These are phyloP conservation scores for Pyrenophora seminiperda DNA, from an alignment of 2,329 filamentous ascomycete species.

Conservation along the genomic window DNA sequence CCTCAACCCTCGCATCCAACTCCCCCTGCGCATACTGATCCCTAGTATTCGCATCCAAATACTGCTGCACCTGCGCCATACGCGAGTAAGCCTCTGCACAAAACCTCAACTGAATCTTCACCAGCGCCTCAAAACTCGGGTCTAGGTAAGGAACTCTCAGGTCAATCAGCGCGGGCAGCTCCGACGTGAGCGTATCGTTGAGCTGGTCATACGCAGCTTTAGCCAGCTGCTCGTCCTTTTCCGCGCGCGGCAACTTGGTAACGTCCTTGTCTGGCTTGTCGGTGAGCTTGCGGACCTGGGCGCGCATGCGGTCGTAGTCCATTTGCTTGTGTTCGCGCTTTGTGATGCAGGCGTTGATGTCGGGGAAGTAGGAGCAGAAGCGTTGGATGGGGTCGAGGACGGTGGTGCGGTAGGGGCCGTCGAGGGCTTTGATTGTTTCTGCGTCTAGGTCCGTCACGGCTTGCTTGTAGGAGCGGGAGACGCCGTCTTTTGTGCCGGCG, in stretches of 20 bases:
- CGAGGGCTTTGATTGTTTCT: conserved; percentile 97
- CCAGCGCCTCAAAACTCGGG: conserved; percentile 93
- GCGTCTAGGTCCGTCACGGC: conserved; percentile 97
- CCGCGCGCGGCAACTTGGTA: conserved; percentile 90
- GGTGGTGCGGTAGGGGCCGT: conserved; percentile 92
- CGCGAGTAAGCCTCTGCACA: conserved; percentile 96
- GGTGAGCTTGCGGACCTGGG: conserved; percentile 93
- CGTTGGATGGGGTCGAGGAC: conserved; percentile 94
- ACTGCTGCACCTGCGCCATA: conserved; percentile 99
- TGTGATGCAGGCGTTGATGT: conserved; percentile 99
- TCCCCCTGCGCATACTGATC: conserved; percentile 96
- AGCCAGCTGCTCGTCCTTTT: conserved; percentile 95
- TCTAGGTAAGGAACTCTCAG: conserved; percentile 96
- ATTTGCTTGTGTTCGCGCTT: conserved; percentile 98
- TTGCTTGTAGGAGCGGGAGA: conserved; percentile 96
- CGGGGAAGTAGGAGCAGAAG: conserved; percentile 98
- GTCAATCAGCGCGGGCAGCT: conserved; percentile 95
- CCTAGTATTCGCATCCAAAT: conserved; percentile 90
- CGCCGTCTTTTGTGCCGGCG: conserved; percentile 89
- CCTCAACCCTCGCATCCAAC: conserved; percentile 87
- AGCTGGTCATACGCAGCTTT: conserved; percentile 93
- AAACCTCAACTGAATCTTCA: conserved; percentile 97
- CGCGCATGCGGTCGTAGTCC: conserved; percentile 94
- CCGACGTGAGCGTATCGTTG: conserved; percentile 92
- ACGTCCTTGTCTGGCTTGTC: conserved; percentile 99